Evolutionary conservation across 768 basidiomycete species (phyloP).

Genomic region (Kwoniella botswanensis): DNA sequence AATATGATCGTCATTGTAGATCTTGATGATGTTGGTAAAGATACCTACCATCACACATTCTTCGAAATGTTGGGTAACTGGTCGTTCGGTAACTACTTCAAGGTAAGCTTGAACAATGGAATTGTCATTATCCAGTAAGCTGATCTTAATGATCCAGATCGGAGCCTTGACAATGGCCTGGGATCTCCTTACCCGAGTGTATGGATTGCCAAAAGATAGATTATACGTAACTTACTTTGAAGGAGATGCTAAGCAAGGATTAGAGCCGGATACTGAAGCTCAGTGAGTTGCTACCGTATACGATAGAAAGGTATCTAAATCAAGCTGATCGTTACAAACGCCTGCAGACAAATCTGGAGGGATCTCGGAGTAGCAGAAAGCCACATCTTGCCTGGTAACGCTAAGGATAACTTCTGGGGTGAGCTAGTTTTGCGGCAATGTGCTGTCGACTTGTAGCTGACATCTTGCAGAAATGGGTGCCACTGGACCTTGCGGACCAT

Average conservation of each 20-base stretch:
- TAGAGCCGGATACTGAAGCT: slow-evolving; percentile 88
- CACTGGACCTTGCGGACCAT: slow-evolving; percentile 96
- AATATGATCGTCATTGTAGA: slow-evolving; percentile 63
- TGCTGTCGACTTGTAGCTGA: not conserved
- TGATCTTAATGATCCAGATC: slow-evolving; percentile 64
- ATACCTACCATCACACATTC: slow-evolving; percentile 95
- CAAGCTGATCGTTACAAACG: not conserved
- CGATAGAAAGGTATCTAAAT: too few relatives aligned
- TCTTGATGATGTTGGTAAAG: slow-evolving; percentile 97
- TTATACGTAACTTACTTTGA: slow-evolving; percentile 98
- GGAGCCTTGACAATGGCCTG: slow-evolving; percentile 93
- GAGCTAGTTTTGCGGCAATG: slow-evolving; percentile 42
- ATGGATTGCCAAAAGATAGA: slow-evolving; percentile 82
- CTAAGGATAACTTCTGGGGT: slow-evolving; percentile 99
- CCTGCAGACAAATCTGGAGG: slow-evolving; percentile 71
- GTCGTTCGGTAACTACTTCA: slow-evolving; percentile 99
- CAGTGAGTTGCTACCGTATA: slow-evolving; percentile 58
- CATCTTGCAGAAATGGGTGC: slow-evolving; percentile 85
- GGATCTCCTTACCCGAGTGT: slow-evolving; percentile 89
- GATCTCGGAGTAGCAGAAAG: slow-evolving; percentile 85
- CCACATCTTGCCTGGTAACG: slow-evolving; percentile 89
- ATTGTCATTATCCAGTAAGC: not conserved
- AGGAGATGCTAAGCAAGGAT: slow-evolving; percentile 80
- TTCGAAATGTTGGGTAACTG: slow-evolving; percentile 99
- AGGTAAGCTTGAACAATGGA: slow-evolving; percentile 63